Base-by-base conservation (phyloP, 2,329 filamentous ascomycete species). In the Colletotrichum paranaense region DNA sequence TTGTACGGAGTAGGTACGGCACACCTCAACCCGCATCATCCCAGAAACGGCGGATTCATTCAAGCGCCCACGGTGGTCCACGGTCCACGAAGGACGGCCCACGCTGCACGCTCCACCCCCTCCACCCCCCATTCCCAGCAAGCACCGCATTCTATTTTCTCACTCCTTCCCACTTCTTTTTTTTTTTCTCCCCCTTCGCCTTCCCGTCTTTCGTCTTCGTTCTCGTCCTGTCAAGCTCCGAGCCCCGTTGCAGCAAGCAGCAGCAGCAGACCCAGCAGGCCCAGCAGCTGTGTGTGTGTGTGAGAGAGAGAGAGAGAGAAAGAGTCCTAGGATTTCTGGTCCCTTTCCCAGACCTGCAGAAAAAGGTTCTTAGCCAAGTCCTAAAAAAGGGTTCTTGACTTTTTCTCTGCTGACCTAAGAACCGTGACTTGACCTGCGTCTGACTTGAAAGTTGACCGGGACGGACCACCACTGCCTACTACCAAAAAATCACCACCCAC, bases 131-230 rank as follows among this genome's bases (percentile, higher is more conserved):
- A 19, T n/a, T 30, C 53, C 35, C 19, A 62, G 68, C 57, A 62
- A 35, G 68, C 57, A 59, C 46, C 67, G 32, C 62, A 60, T 68
- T 74, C 68, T 74, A 72, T 74, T 74, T 74, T 74, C 72, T 72
- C 38, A 62, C 67, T 64, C 68, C 24, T 32, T 60, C 56, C 72
- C 60, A 64, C 55, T 38, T 56, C 11, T 56, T 22, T 26, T 5
- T 26, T 5, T 9, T 22, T 55, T 64, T 56, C 63, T 24, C 46
- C 24, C 38, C 30, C 49, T 56, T 56, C 28, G 26, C 46, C 49
- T 32, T 26, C 65, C 58, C 53, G 65, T 32, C 59, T 49, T n/a
- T 49, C 42, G 42, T 49, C 42, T 19, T 49, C 42, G 42, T 49
- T n/a, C 12, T 60, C 38, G 19, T 60, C 26, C 38, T 60, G 55